Conservation (phyloP, 768 basidiomycete genomes). For the Albatrellus ellisii region DNA sequence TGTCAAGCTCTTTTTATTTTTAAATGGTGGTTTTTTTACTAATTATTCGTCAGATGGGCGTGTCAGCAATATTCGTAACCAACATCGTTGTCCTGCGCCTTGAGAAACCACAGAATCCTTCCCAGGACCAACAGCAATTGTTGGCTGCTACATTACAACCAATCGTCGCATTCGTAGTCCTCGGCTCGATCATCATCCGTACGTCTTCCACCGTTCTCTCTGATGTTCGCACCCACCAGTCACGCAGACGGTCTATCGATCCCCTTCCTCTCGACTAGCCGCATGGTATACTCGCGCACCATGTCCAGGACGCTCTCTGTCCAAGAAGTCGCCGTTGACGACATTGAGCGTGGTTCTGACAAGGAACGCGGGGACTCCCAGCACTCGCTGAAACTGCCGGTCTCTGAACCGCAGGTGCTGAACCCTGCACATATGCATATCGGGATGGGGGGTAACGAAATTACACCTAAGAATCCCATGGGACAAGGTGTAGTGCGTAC, state of each 20-base stretch:
- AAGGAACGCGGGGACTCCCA: too few relatives aligned
- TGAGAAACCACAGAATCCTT: constrained; percentile 42
- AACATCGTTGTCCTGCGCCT: constrained; percentile 55
- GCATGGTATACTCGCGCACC: constrained; percentile 4
- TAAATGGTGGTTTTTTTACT: neutral
- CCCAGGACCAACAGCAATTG: constrained; percentile 54
- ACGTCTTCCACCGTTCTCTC: constrained; percentile 19
- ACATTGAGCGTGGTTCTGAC: too few relatives aligned
- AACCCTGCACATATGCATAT: too few relatives aligned
- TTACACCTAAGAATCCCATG: too few relatives aligned
- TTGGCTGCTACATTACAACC: constrained; percentile 64
- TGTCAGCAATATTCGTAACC: constrained; percentile 82
- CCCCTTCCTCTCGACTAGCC: constrained; percentile 33
- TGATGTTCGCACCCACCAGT: constrained; percentile 4
- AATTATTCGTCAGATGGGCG: constrained; percentile 59
- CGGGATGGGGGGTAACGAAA: too few relatives aligned
- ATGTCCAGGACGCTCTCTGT: constrained; percentile 1
- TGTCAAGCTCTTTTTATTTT: constrained; percentile 22
- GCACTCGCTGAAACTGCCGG: too few relatives aligned
- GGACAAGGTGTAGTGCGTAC: too few relatives aligned
- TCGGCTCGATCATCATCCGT: constrained; percentile 80
- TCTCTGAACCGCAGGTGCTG: too few relatives aligned
- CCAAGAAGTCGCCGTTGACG: neutral
- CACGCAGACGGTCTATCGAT: constrained; percentile 33
- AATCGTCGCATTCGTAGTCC: constrained; percentile 78